Evolutionary conservation across 176 grass and related monocot genomes (phyloP).

Genomic region (Coix lacrymajobi): DNA sequence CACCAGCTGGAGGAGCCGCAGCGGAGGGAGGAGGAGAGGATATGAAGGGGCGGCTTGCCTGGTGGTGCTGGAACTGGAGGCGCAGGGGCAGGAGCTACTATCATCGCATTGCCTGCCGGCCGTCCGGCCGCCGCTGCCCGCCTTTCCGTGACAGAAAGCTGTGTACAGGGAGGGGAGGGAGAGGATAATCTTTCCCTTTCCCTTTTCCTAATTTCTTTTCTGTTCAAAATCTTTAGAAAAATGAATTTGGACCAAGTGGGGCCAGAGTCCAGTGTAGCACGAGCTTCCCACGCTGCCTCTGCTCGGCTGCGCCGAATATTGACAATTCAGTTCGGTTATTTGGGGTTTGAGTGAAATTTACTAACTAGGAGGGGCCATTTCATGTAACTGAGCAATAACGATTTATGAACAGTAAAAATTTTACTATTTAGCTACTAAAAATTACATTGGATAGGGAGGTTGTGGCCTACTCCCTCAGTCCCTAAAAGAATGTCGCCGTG

Average conservation of each 20-base stretch:
- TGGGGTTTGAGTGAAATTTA: too few species aligned
- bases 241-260: not conserved
- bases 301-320: too few species aligned
- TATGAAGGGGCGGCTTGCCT: not conserved
- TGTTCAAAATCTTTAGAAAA: not conserved
- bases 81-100: not conserved
- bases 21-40: not conserved
- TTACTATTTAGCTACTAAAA: too few species aligned
- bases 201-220: not conserved
- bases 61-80: not conserved
- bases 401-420: too few species aligned
- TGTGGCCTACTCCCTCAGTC: too few species aligned
- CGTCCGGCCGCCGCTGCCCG: not conserved
- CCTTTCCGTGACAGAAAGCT: not conserved
- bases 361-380: too few species aligned
- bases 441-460: too few species aligned
- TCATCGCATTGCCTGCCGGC: slow-evolving; percentile 1
- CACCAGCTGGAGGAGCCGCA: not conserved
- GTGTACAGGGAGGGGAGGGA: not conserved
- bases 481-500: too few species aligned
- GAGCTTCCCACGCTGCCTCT: not conserved
- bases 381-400: too few species aligned
- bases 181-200: not conserved
- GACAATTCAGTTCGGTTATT: too few species aligned
- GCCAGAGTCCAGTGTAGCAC: not conserved